A percentile compares a stretch with the other conserved stretches of the same genome.
These are phyloP conservation scores for Corymbia maculata DNA, from an alignment of 345 rosid species.

Conservation along the genomic window DNA sequence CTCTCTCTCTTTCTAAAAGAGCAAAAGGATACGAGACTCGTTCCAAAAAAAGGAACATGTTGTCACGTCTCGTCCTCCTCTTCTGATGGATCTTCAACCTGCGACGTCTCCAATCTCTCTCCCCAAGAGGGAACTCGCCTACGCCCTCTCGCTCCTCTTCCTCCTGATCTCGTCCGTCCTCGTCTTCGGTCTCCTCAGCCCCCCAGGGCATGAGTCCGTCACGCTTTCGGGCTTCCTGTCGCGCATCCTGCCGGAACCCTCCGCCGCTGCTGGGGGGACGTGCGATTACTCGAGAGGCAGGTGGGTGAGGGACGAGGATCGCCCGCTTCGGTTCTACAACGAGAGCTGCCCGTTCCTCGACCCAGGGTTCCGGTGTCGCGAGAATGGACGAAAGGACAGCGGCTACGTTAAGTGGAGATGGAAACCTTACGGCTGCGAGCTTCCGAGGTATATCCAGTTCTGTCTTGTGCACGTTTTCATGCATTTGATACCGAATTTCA, in stretches of 20 bases:
- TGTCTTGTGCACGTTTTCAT: not conserved
- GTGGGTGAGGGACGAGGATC: constrained; percentile 44
- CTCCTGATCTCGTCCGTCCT: constrained; percentile 24
- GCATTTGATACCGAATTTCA: not conserved
- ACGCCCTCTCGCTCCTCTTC: not conserved
- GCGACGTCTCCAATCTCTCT: not conserved
- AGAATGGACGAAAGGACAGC: constrained; percentile 44
- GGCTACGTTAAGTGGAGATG: constrained; percentile 68
- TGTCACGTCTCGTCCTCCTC: not conserved
- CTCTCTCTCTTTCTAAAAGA: not conserved
- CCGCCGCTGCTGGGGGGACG: not conserved
- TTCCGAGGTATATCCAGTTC: constrained; percentile 39
- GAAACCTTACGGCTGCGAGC: constrained; percentile 63
- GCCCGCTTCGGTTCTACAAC: constrained; percentile 13
- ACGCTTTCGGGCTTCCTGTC: constrained; percentile 3
- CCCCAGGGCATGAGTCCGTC: not conserved
- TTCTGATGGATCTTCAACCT: not conserved
- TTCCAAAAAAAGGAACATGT: not conserved
- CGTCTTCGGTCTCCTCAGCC: constrained; percentile 11
- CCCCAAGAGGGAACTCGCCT: not conserved
- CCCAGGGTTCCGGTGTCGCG: constrained; percentile 58
- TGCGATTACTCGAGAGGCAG: constrained; percentile 55
- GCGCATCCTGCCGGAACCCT: not conserved
- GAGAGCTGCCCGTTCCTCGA: constrained; percentile 72
- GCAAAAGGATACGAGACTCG: not conserved